Evolutionary conservation across 2,329 filamentous ascomycete species (phyloP).

Genomic region (Karstenula rhodostoma): DNA sequence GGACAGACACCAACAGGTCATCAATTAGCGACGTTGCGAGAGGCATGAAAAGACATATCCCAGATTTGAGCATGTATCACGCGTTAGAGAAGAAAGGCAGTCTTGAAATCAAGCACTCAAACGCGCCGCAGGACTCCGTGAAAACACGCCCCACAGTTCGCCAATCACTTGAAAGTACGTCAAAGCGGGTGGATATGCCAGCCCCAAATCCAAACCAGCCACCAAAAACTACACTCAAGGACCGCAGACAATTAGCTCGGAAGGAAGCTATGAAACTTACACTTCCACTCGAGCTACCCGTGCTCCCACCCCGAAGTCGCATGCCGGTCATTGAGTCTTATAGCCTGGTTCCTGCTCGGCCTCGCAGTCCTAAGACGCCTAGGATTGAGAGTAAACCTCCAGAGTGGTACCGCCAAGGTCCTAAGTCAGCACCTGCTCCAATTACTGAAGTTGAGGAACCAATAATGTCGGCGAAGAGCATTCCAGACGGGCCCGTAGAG

Average conservation of each 20-base stretch:
- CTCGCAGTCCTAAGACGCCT: constrained; percentile 39
- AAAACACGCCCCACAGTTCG: not conserved
- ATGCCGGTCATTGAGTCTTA: constrained; percentile 19
- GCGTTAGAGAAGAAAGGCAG: constrained; percentile 8
- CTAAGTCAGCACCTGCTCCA: constrained; percentile 22
- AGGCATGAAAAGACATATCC: constrained; percentile 30
- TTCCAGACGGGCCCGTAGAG: constrained; percentile 17
- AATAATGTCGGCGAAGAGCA: constrained; percentile 20
- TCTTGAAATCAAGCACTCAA: constrained; percentile 7
- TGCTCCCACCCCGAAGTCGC: constrained; percentile 31
- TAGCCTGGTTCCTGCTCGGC: constrained; percentile 31
- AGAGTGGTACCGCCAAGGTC: constrained; percentile 20
- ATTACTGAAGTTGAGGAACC: constrained; percentile 23
- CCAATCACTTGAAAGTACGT: not conserved
- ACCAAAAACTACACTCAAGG: constrained; percentile 31
- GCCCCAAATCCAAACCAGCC: not conserved
- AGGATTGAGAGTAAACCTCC: constrained; percentile 25
- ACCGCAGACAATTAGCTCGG: constrained; percentile 36
- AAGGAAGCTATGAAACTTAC: constrained; percentile 32
- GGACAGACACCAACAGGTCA: constrained; percentile 27
- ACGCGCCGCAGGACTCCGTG: not conserved
- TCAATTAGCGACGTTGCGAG: constrained; percentile 37
- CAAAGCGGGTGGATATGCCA: not conserved
- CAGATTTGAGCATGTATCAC: constrained; percentile 33
- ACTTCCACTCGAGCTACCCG: constrained; percentile 30